Percentiles rank a stretch among this genome's conserved stretches.
These are phyloP conservation scores for Micractinium conductrix DNA, from an alignment of 139 green algal genomes.

Conservation along the genomic window DNA sequence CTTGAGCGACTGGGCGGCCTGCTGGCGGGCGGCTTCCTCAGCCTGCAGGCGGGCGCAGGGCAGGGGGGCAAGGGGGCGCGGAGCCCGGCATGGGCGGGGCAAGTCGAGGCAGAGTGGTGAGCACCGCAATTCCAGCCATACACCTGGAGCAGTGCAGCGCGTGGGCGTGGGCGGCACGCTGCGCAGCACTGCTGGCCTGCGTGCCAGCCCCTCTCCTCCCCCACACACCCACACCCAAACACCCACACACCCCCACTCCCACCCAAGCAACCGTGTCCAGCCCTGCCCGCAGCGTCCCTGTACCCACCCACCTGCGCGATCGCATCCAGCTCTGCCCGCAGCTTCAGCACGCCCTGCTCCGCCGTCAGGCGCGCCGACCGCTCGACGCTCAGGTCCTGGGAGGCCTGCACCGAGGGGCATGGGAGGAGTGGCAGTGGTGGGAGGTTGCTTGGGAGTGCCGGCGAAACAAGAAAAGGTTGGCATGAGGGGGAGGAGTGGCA, in stretches of 20 bases:
- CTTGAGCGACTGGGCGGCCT: constrained; percentile 27
- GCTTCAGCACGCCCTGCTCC: constrained; percentile 29
- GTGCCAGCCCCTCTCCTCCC: no score
- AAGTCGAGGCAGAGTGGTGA: background rate
- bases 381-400: constrained; percentile 40
- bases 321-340: constrained; percentile 34
- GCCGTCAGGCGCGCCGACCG: constrained; percentile 40
- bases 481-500: background rate
- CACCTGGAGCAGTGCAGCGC: background rate
- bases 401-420: background rate
- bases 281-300: no score
- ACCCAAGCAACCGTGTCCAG: background rate
- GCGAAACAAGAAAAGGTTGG: background rate
- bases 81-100: background rate
- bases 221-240: background rate
- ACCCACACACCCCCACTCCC: background rate
- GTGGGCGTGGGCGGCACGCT: background rate
- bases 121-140: no score
- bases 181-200: background rate
- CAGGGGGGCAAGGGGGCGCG: no score
- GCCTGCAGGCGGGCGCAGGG: background rate
- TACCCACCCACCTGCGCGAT: constrained; percentile 31
- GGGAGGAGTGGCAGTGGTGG: background rate
- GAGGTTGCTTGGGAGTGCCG: background rate
- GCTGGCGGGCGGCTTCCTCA: constrained; percentile 32